Base-by-base conservation (phyloP, 1,284 basidiomycete genomes). In the Moniliophthora roreri region DNA sequence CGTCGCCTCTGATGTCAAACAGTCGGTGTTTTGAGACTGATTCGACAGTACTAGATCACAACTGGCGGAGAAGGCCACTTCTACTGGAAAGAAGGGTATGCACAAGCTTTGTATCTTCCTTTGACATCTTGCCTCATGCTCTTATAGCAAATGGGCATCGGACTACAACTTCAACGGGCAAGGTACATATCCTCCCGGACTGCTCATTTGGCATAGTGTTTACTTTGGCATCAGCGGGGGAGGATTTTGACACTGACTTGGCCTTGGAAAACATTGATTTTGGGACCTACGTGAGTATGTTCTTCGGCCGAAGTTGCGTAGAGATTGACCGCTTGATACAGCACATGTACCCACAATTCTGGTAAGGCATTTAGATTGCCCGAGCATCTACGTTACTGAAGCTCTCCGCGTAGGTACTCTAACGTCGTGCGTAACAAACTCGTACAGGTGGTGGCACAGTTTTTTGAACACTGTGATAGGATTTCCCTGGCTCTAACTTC, bases 41-140 rank as follows among this genome's bases (percentile, higher is more conserved):
- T 15, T 23, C 6, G 4, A 28, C 24, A 3, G 3, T 23, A 16
- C 24, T 20, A 52, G 51, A 81, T 83, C 37, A 81, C 79, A 0
- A 80, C 79, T 1, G 81, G 80, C 11, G 81, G 80, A 9, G 80
- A 82, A 65, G 81, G 81, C 1, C 79, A 81, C 18, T 82, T 82
- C 64, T 79, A 71, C 62, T 78, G 74, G 77, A 69, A 71, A 37
- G 58, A 66, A 42, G 60, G 74, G 9, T 67, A 72, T 1, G 67
- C 68, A 20, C 62, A 68, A 32, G 76, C 70, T 53, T 78, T 75
- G 76, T 70, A 66, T 54, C 68, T 79, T 55, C 71, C 10, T 24
- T 23, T 15, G 44, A 46, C 21, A 28, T 24, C 4, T 32, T 5
- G 26, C 21, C 16, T 7, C 11, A 6, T 36, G 41, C 36, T 15